phyloP scores from a whole-genome alignment of 2,329 filamentous ascomycete species.

The Claviceps cyperi region DNA sequence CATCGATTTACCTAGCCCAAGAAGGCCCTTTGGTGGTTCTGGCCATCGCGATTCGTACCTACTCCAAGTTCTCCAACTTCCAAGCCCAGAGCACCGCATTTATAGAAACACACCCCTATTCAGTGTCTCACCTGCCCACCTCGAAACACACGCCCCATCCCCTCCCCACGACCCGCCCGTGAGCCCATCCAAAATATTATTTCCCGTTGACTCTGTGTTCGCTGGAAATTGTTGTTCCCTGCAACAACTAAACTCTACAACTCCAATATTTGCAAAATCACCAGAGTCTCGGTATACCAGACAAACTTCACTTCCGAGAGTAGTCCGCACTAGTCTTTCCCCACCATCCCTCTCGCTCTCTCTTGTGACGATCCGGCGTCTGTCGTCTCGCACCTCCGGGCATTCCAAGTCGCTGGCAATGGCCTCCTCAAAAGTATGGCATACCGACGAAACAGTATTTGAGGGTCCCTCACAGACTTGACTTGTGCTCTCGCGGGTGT shows the following conservation, averaged over 20 bases:
- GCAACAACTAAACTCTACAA: constrained; percentile 3
- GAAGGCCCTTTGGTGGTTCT: no score
- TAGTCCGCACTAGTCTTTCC: constrained; percentile 9
- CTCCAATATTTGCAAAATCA: constrained; percentile 1
- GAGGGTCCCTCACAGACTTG: constrained; percentile 15
- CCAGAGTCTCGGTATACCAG: constrained; percentile 3
- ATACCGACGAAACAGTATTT: constrained; percentile 10
- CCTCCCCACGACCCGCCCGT: constrained; percentile 3
- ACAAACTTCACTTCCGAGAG: constrained; percentile 2
- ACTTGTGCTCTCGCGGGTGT: constrained; percentile 15
- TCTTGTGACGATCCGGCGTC: constrained; percentile 18
- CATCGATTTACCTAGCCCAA: constrained; percentile 14
- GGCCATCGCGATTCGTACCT: no score
- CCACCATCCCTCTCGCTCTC: constrained; percentile 7
- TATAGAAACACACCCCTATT: constrained; percentile 10
- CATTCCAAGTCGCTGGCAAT: constrained; percentile 31
- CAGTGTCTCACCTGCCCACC: constrained; percentile 2
- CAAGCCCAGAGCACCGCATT: constrained; percentile 7
- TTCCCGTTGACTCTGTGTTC: constrained; percentile 19
- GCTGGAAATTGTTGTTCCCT: constrained; percentile 7
- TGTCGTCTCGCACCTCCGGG: constrained; percentile 20
- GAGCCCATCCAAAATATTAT: constrained; percentile 24
- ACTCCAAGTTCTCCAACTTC: constrained; percentile 8
- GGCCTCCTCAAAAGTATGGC: constrained; percentile 48
- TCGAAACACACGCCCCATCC: constrained; percentile 8